Evolutionary conservation across 352 stramenopile genomes (phyloP), one percentile per base, ranked within the genome.

Genomic region (Pythium rhizo-oryzae): DNA sequence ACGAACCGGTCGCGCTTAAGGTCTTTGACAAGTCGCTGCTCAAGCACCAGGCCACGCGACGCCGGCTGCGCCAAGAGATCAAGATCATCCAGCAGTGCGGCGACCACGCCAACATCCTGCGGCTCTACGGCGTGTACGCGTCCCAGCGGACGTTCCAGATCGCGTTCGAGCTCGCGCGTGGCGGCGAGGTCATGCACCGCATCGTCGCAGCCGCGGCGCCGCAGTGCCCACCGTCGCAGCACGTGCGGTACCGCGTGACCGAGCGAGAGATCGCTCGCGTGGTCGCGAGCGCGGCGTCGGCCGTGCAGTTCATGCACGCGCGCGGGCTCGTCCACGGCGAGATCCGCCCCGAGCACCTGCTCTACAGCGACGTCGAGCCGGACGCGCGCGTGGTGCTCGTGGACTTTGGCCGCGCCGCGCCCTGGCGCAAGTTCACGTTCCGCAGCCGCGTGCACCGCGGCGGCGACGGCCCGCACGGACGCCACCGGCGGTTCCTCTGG

Each of bases 1-100:
- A 91, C 55, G 84, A 94, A 60, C 67, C 83, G n/a, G 82, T 91
- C 52, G 81, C 76, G 13, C 74, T 94, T 53, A 91, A 91, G 74
- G 82, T 94, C 33, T 82, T 91, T 53, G 72, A 78, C 66, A 84
- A 83, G 52, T 59, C 69, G 11, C 49, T 90, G 39, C 74, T 94
- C 30, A 66, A 67, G 43, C 70, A 82, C 39, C 66, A 72, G 30
- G 64, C 62, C 2, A 82, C 74, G 49, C 76, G 85, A 9, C 77
- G 81, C 3, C 77, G 86, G n/a, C 75, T 95, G 21, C 84, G 85
- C n/a, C 78, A 86, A 16, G 87, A 95, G 75, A 71, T 93, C 23
- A 69, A 70, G 53, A 70, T 93, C 47, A 72, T 95, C 37, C 65
- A 74, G 41, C 62, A 80, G 30, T 82, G 72, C 15, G 64, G 72